Percentiles rank a stretch among this genome's conserved stretches.
These are phyloP conservation scores for Phytophthora europaea DNA, from an alignment of 352 stramenopile species.

Conservation along the genomic window DNA sequence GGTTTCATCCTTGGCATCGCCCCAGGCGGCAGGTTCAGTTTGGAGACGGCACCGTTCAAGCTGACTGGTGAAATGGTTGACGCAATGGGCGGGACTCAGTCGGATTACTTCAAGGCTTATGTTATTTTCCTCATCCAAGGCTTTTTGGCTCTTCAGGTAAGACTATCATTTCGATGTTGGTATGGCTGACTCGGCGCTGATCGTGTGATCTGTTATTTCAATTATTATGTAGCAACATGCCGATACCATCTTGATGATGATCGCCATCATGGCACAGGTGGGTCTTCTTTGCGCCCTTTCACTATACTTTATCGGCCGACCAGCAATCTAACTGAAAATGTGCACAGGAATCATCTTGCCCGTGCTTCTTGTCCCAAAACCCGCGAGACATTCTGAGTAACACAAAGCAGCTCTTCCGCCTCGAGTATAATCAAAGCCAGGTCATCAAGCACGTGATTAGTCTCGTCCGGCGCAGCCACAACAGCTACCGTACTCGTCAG, in stretches of 20 bases:
- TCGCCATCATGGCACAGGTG: slow-evolving; percentile 94
- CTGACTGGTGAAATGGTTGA: slow-evolving; percentile 98
- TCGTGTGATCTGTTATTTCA: slow-evolving; percentile 19
- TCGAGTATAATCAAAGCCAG: slow-evolving; percentile 85
- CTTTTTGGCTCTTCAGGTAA: slow-evolving; percentile 96
- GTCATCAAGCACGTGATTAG: slow-evolving; percentile 92
- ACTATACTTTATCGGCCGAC: too few species aligned
- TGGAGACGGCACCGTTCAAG: slow-evolving; percentile 99
- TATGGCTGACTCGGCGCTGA: slow-evolving; percentile 18
- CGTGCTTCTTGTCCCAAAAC: slow-evolving; percentile 94
- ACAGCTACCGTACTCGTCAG: slow-evolving; percentile 91
- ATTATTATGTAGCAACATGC: slow-evolving; percentile 76
- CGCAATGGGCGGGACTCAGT: slow-evolving; percentile 94
- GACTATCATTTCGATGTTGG: neutral
- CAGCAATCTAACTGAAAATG: too few species aligned
- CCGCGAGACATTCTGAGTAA: slow-evolving; percentile 77
- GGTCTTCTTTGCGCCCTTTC: too few species aligned
- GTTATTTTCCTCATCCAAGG: slow-evolving; percentile 98
- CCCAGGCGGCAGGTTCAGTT: slow-evolving; percentile 93
- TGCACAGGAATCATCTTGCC: slow-evolving; percentile 93
- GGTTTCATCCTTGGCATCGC: slow-evolving; percentile 99
- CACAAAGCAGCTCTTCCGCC: slow-evolving; percentile 84
- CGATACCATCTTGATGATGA: slow-evolving; percentile 96
- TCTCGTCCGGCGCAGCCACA: slow-evolving; percentile 91
- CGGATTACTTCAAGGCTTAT: slow-evolving; percentile 96